Conservation (phyloP, 2,329 filamentous ascomycete genomes). For the Podosphaera xanthii region DNA sequence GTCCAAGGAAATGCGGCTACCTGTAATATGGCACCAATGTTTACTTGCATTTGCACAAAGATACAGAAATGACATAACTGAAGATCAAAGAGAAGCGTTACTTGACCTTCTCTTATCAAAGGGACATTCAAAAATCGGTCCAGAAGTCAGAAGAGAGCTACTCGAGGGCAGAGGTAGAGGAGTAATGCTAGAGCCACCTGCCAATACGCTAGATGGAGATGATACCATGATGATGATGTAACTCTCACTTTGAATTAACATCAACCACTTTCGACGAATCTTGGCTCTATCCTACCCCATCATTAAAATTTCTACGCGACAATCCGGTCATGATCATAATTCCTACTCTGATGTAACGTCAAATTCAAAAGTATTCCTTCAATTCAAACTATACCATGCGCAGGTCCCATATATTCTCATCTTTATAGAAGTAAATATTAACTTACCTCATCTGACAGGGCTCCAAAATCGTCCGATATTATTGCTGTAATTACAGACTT, state of each 20-base stretch:
- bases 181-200: constrained; percentile 38
- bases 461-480: no score
- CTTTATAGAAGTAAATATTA: no score
- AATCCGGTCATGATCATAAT: no score
- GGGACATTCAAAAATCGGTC: constrained; percentile 71
- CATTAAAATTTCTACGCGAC: no score
- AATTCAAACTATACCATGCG: no score
- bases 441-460: no score
- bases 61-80: constrained; percentile 88
- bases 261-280: no score
- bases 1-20: constrained; percentile 42
- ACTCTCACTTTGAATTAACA: not conserved
- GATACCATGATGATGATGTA: constrained; percentile 62
- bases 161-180: constrained; percentile 73
- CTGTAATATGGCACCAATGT: constrained; percentile 92
- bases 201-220: constrained; percentile 42
- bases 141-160: constrained; percentile 74
- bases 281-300: no score
- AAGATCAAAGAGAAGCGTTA: constrained; percentile 79
- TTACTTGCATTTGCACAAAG: constrained; percentile 79
- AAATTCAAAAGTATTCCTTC: no score
- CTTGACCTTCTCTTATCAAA: constrained; percentile 67
- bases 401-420: no score
- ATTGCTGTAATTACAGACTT: no score
- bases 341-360: no score